Conservation (phyloP, 305 asterid genomes). For the Withania somnifera region DNA sequence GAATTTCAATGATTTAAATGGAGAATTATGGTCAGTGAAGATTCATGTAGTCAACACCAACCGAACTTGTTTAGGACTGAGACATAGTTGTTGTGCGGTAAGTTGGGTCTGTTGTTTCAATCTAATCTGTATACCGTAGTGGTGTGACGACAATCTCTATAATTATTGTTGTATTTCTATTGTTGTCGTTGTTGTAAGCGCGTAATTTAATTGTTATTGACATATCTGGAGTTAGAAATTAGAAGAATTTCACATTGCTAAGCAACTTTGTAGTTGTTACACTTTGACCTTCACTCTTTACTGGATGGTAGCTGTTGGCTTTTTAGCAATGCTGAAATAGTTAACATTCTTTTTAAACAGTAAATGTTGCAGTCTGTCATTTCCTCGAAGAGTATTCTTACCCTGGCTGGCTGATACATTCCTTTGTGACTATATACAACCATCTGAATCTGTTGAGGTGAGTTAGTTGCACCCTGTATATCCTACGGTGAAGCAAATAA, state of each 20-base stretch:
- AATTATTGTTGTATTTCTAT: not conserved
- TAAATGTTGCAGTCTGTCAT: constrained; percentile 41
- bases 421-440: constrained; percentile 79
- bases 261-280: not conserved
- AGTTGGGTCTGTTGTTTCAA: too few relatives aligned
- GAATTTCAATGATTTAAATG: too few relatives aligned
- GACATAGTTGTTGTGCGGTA: too few relatives aligned
- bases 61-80: too few relatives aligned
- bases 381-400: constrained; percentile 82
- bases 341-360: constrained; percentile 26
- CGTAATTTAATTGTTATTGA: not conserved
- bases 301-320: constrained; percentile 11
- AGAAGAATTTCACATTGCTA: not conserved
- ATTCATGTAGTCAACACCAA: too few relatives aligned
- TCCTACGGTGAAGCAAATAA: not conserved
- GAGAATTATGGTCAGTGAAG: too few relatives aligned
- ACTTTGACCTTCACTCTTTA: not conserved
- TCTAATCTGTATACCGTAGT: too few relatives aligned
- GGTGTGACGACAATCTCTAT: not conserved
- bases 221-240: not conserved
- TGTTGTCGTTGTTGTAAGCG: not conserved
- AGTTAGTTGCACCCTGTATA: constrained; percentile 13
- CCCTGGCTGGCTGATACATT: constrained; percentile 83
- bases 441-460: constrained; percentile 81
- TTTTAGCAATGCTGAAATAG: constrained; percentile 11